These are phyloP conservation scores for Phascolomyces articulosus DNA, from an alignment of 371 early-diverging fungal genomes.

Conservation along the genomic window DNA sequence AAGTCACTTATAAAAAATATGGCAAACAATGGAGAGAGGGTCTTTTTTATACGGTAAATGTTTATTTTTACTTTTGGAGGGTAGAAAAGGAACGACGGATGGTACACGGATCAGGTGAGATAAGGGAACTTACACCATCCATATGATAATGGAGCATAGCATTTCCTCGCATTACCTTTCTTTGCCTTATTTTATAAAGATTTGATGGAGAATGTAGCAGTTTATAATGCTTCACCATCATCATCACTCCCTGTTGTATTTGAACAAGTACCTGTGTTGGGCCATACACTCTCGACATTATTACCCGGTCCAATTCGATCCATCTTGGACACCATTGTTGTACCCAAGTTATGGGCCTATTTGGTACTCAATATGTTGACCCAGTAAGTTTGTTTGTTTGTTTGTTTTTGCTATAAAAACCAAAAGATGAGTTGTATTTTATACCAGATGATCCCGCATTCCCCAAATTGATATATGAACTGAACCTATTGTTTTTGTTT, in stretches of 20 bases:
- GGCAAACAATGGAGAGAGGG: constrained; percentile 91
- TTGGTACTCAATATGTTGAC: constrained; percentile 72
- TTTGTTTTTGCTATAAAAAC: no score
- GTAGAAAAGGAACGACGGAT: no score
- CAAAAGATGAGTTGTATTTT: no score
- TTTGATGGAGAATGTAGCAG: constrained; percentile 52
- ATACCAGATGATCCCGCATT: no score
- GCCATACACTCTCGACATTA: constrained; percentile 20
- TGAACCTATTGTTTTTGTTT: no score
- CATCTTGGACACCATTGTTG: constrained; percentile 16
- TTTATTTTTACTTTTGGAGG: no score
- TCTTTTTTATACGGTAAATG: constrained; percentile 80
- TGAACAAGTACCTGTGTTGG: constrained; percentile 34
- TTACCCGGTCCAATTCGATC: constrained; percentile 25
- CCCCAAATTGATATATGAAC: not conserved
- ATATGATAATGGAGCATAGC: constrained; percentile 40
- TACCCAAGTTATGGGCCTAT: constrained; percentile 76
- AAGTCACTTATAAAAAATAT: constrained; percentile 77
- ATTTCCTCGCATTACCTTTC: constrained; percentile 79
- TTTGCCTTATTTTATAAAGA: constrained; percentile 75
- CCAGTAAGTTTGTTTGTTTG: constrained; percentile 61
- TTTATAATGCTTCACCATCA: constrained; percentile 56
- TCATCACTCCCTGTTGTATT: constrained; percentile 43
- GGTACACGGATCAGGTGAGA: no score
- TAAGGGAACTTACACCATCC: no score